phyloP scores from a whole-genome alignment of 208 protist species.

The Crithidia mellificae region DNA sequence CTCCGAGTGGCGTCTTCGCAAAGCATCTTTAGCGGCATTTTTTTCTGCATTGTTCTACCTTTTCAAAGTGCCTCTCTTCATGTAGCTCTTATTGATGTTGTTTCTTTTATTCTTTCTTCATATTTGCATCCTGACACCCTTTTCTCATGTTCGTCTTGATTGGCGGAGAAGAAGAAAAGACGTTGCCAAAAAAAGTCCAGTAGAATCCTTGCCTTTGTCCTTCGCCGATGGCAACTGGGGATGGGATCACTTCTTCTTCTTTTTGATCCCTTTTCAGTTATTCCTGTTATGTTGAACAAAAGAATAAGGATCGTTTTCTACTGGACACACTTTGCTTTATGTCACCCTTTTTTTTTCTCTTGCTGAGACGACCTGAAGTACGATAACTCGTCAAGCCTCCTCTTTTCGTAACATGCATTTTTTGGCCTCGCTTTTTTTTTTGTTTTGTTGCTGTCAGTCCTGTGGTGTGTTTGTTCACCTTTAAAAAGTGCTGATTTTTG shows the following conservation, averaged over 20 bases:
- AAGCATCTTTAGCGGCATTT: background rate
- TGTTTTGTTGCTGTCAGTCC: background rate
- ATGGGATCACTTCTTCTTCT: background rate
- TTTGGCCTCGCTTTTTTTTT: background rate
- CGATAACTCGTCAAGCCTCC: constrained; percentile 24
- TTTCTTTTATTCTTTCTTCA: constrained; percentile 1
- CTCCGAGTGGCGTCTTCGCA: no score
- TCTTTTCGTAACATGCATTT: constrained; percentile 6
- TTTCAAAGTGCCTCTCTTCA: background rate
- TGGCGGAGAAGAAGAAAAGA: no score
- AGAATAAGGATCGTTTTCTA: no score
- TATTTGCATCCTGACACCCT: constrained; percentile 8
- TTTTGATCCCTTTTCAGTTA: background rate
- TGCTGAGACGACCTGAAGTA: background rate
- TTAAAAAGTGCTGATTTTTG: no score
- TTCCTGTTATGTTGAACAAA: no score
- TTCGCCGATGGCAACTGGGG: background rate
- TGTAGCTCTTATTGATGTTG: background rate
- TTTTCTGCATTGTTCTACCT: background rate
- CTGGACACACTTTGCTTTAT: no score
- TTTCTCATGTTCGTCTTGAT: constrained; percentile 1
- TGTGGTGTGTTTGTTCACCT: no score
- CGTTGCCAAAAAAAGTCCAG: no score
- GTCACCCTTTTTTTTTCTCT: background rate
- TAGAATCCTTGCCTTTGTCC: background rate